A percentile compares a stretch with the other conserved stretches of the same genome.
Conservation (phyloP, 768 basidiomycete genomes). For the Aureoboletus auriporus region DNA sequence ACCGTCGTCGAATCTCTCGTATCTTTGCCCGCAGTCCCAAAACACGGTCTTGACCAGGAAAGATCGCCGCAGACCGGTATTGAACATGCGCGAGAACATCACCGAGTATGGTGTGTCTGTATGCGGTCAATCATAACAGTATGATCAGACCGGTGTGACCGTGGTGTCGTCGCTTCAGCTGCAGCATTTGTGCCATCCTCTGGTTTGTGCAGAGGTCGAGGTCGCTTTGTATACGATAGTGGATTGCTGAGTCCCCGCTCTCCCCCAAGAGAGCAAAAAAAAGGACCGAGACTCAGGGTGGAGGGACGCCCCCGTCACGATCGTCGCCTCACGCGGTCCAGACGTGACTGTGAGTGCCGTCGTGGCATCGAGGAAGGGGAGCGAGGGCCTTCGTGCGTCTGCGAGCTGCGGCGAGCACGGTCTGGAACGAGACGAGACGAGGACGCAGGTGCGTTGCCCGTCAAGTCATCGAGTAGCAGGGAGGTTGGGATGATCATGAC, state of each 20-base stretch:
- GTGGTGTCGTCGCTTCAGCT: background rate
- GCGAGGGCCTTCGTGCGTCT: too few relatives aligned
- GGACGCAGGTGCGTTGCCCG: too few relatives aligned
- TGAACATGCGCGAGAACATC: constrained; percentile 76
- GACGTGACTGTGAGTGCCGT: too few relatives aligned
- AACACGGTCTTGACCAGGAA: constrained; percentile 63
- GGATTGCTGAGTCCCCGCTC: background rate
- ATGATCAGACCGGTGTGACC: constrained; percentile 8
- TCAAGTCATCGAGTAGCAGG: too few relatives aligned
- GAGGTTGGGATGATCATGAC: too few relatives aligned
- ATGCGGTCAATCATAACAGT: constrained; percentile 8
- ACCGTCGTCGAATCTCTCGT: background rate
- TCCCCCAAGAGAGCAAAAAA: too few relatives aligned
- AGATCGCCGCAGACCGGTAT: constrained; percentile 70
- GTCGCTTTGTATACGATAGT: background rate
- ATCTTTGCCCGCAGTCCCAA: constrained; percentile 34
- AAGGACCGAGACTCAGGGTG: too few relatives aligned
- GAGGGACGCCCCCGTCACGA: too few relatives aligned
- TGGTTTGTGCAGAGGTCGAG: constrained; percentile 1
- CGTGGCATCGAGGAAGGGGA: too few relatives aligned
- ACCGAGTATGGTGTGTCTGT: constrained; percentile 61
- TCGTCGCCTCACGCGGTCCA: too few relatives aligned
- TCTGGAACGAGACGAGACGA: too few relatives aligned
- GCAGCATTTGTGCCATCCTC: constrained; percentile 4
- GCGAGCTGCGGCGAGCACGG: too few relatives aligned